These are phyloP conservation scores for Neofusicoccum parvum DNA, from an alignment of 2,329 filamentous ascomycete species.

Conservation along the genomic window DNA sequence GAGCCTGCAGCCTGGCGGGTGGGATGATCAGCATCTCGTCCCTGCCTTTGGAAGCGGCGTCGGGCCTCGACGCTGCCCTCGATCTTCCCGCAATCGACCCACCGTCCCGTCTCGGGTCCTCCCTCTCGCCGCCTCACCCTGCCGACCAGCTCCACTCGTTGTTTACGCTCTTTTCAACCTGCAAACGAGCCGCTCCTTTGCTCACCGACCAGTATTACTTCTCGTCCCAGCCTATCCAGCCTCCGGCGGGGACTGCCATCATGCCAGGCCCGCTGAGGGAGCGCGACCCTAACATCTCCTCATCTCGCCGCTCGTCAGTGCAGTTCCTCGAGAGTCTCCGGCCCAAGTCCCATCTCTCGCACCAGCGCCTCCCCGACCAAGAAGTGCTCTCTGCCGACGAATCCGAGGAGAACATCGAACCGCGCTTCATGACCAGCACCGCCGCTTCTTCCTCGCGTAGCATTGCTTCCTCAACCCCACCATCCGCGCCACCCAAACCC, in stretches of 20 bases:
- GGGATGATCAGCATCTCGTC: conserved; percentile 1
- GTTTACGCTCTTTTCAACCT: conserved; percentile 1
- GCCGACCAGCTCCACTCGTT: not conserved
- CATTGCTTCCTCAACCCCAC: conserved; percentile 18
- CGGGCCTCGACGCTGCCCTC: conserved; percentile 2
- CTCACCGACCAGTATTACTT: not conserved
- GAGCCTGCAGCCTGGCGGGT: not conserved
- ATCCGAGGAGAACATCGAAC: conserved; percentile 14
- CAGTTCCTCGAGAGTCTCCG: not conserved
- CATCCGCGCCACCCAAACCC: conserved; percentile 1
- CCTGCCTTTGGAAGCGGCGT: not conserved
- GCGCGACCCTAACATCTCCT: conserved; percentile 27
- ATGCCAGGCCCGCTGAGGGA: conserved; percentile 27
- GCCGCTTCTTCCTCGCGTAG: conserved; percentile 30
- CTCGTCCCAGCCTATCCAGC: not conserved
- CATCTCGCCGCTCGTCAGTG: conserved; percentile 16
- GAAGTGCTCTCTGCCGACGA: conserved; percentile 21
- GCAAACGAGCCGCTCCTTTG: not conserved
- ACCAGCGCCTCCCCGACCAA: conserved; percentile 22
- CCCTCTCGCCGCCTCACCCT: not conserved
- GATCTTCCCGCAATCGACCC: not conserved
- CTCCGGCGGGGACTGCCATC: not conserved
- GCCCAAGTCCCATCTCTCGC: conserved; percentile 5
- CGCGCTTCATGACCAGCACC: conserved; percentile 29
- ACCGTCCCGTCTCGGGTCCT: not conserved